Percentiles rank a stretch among this genome's conserved stretches.
Evolutionary conservation across 108 stramenopile genomes (phyloP).

Genomic region (Asterionellopsis glacialis): DNA sequence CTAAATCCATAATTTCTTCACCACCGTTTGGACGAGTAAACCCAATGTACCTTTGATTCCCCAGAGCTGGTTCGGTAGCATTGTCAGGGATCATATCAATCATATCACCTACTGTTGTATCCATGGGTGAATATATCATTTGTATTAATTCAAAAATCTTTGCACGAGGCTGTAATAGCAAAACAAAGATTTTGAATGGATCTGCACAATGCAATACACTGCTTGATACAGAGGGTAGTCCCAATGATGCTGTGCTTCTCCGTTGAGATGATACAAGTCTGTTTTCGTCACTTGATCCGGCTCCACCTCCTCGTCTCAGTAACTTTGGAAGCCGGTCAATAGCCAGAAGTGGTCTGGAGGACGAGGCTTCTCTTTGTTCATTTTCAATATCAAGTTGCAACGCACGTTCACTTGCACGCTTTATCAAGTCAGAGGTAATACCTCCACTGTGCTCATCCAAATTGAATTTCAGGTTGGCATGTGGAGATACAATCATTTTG

Average conservation of each 20-base stretch:
- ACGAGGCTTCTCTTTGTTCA: neutral
- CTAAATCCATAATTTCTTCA: conserved; percentile 27
- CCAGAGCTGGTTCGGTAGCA: conserved; percentile 46
- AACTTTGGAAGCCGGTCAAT: neutral
- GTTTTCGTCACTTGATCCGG: neutral
- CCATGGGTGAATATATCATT: conserved; percentile 29
- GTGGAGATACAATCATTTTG: neutral
- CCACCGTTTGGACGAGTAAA: conserved; percentile 38
- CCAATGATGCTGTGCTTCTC: neutral
- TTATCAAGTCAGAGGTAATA: neutral
- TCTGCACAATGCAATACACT: neutral
- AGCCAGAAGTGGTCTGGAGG: neutral
- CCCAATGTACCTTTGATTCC: conserved; percentile 39
- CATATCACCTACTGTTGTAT: conserved; percentile 49
- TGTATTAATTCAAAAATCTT: conserved; percentile 61
- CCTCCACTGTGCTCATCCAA: neutral
- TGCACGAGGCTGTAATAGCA: conserved; percentile 37
- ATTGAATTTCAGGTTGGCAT: neutral
- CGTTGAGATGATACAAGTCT: neutral
- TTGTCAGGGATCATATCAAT: conserved; percentile 45
- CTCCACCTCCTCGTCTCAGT: too few species aligned
- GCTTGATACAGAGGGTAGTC: neutral
- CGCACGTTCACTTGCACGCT: neutral
- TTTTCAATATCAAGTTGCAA: neutral
- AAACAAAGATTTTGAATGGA: conserved; percentile 44